Evolutionary conservation across 192 early-diverging fungal species (phyloP).

Genomic region (Backusella parvicylindrica): DNA sequence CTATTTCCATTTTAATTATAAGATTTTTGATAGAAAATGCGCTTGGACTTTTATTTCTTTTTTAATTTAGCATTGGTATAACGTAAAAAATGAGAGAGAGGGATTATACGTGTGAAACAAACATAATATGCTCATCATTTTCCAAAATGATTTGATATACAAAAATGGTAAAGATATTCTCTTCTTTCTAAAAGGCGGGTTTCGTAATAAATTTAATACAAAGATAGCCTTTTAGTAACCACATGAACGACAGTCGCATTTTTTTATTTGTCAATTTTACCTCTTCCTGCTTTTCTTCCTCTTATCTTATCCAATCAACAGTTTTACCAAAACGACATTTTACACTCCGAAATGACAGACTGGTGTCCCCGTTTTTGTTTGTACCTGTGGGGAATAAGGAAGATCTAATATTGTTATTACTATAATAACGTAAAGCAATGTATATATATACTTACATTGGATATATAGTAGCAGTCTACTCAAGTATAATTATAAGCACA

Average conservation of each 20-base stretch:
- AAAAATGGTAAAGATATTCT: background rate
- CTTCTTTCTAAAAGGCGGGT: background rate
- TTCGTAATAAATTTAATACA: background rate
- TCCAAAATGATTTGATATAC: too few species aligned
- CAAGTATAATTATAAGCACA: background rate
- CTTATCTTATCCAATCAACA: background rate
- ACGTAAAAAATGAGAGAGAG: background rate
- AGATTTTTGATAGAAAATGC: background rate
- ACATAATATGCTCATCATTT: too few species aligned
- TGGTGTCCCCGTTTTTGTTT: background rate
- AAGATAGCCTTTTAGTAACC: background rate
- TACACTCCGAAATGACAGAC: background rate
- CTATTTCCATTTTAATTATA: background rate
- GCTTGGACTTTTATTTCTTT: background rate
- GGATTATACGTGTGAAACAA: background rate
- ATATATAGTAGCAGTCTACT: background rate
- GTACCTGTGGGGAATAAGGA: background rate
- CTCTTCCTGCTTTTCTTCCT: background rate
- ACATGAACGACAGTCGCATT: background rate
- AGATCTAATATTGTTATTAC: too few species aligned
- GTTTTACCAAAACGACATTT: background rate
- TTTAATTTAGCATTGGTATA: background rate
- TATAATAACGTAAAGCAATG: background rate
- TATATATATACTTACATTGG: background rate
- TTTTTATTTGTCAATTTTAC: background rate